Percentiles rank a stretch among this genome's conserved stretches.
These are phyloP conservation scores for Pythium rhizo-oryzae DNA, from an alignment of 352 stramenopile genomes.

Conservation along the genomic window DNA sequence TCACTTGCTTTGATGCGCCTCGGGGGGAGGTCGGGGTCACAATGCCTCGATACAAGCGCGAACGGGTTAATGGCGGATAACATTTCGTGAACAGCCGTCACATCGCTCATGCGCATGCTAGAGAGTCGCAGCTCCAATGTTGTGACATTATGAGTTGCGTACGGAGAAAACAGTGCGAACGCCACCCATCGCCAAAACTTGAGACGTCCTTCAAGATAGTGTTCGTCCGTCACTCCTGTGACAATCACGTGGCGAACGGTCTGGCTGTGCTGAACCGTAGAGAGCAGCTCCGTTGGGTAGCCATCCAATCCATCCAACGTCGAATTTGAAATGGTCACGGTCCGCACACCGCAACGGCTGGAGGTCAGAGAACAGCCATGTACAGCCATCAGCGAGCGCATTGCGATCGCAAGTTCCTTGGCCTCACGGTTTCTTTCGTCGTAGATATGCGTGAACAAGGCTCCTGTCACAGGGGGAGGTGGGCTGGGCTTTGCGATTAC, in stretches of 20 bases:
- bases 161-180: neutral
- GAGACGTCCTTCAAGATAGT: neutral
- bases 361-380: neutral
- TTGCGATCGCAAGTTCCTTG: neutral
- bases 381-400: neutral
- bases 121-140: neutral
- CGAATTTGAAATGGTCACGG: neutral
- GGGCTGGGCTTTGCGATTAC: neutral
- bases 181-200: constrained; percentile 1
- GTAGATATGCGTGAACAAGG: neutral
- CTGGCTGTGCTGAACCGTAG: neutral
- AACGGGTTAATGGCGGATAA: neutral
- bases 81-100: neutral
- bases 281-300: neutral
- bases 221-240: neutral
- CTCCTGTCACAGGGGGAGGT: neutral
- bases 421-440: neutral
- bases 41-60: neutral
- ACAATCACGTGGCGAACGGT: neutral
- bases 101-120: neutral
- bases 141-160: neutral
- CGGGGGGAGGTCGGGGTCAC: neutral
- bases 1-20: neutral
- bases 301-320: neutral
- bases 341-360: neutral